phyloP scores from a whole-genome alignment of 495 filamentous ascomycete genomes.

The Corynascus novoguineensis region DNA sequence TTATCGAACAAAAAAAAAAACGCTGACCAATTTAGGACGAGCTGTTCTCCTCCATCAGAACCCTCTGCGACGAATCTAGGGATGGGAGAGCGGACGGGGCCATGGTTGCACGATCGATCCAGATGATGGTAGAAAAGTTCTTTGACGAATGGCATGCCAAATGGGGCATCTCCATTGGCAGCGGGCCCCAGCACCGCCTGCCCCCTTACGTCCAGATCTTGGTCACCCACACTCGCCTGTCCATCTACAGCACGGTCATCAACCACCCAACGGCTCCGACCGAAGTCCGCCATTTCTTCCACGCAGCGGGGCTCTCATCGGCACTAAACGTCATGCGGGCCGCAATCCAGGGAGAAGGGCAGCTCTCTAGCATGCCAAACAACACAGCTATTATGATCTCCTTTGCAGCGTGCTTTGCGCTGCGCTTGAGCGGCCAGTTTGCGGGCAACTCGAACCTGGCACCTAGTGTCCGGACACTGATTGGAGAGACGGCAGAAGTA shows the following conservation, averaged over 20 bases:
- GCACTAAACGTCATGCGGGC: conserved; percentile 68
- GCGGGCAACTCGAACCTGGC: conserved; percentile 55
- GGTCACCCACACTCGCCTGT: conserved; percentile 64
- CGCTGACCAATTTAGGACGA: conserved; percentile 44
- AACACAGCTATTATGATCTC: conserved; percentile 75
- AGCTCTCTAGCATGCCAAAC: conserved; percentile 70
- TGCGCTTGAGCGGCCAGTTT: conserved; percentile 56
- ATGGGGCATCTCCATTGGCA: conserved; percentile 56
- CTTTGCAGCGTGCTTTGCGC: conserved; percentile 65
- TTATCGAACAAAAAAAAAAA: background rate
- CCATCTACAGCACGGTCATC: conserved; percentile 67
- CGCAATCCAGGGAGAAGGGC: conserved; percentile 63
- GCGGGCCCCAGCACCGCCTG: conserved; percentile 50
- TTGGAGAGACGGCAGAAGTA: conserved; percentile 63
- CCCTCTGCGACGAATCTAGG: conserved; percentile 54
- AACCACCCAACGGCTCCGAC: conserved; percentile 67
- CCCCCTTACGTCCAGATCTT: conserved; percentile 72
- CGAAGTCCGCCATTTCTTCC: conserved; percentile 66
- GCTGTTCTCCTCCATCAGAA: conserved; percentile 54
- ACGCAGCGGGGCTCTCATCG: conserved; percentile 60
- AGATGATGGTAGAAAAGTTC: conserved; percentile 56
- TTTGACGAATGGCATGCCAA: conserved; percentile 57
- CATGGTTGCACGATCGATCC: conserved; percentile 53
- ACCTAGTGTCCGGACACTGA: conserved; percentile 61
- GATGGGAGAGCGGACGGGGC: conserved; percentile 43